A percentile compares a stretch with the other conserved stretches of the same genome.
Evolutionary conservation across 305 asterid species (phyloP).

Genomic region (Fraxinus platypoda): DNA sequence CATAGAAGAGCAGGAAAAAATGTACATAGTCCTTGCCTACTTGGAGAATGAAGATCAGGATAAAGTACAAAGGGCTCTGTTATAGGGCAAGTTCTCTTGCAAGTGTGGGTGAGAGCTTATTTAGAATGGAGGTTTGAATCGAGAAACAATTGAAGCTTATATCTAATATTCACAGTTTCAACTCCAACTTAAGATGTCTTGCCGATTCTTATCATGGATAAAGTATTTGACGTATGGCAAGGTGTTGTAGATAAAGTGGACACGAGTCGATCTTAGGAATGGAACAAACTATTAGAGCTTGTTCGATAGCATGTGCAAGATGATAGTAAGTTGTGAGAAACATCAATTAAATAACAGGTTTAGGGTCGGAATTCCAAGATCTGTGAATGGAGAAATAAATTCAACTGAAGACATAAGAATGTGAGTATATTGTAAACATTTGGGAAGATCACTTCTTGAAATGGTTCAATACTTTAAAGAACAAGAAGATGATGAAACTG

Average conservation of each 20-base stretch:
- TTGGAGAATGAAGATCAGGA: neutral
- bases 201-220: neutral
- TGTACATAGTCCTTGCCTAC: neutral
- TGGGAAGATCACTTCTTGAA: neutral
- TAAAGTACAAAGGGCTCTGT: neutral
- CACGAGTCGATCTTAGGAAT: neutral
- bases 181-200: neutral
- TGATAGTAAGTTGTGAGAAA: neutral
- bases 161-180: neutral
- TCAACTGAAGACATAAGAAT: neutral
- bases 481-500: neutral
- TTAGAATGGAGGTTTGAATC: neutral
- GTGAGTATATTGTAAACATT: neutral
- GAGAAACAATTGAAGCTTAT: neutral
- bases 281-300: neutral
- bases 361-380: neutral
- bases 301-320: neutral
- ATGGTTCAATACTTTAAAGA: neutral
- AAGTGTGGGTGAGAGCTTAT: neutral
- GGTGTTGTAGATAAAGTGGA: neutral
- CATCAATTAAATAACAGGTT: neutral
- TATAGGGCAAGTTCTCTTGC: neutral
- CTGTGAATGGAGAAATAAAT: neutral
- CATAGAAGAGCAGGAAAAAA: neutral
- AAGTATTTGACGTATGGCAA: neutral